These are phyloP conservation scores for Podaxis sp. DNA, from an alignment of 768 basidiomycete genomes.

Conservation along the genomic window DNA sequence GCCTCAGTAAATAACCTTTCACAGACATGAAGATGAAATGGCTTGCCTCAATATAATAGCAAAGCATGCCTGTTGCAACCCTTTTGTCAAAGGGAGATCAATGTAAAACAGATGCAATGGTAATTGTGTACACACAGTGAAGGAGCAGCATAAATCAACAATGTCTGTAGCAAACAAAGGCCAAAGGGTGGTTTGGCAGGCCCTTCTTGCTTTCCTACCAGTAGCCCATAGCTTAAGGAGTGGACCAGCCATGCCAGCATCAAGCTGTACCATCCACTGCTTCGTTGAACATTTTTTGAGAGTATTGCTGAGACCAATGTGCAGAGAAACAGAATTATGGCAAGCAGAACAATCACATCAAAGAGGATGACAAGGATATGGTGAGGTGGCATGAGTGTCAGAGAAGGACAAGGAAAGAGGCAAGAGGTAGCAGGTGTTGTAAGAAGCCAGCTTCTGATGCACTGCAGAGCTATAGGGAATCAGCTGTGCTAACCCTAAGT, in stretches of 20 bases:
- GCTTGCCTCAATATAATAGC: neutral
- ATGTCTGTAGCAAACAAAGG: slow-evolving; percentile 6
- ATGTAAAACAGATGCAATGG: neutral
- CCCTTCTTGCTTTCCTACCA: slow-evolving; percentile 1
- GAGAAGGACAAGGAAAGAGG: too few species aligned
- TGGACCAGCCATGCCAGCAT: slow-evolving; percentile 7
- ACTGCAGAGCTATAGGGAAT: too few species aligned
- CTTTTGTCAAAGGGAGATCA: neutral
- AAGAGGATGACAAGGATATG: slow-evolving; percentile 10
- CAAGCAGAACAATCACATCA: neutral
- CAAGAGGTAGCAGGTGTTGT: too few species aligned
- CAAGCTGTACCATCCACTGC: slow-evolving; percentile 5
- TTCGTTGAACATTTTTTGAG: neutral
- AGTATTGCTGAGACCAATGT: slow-evolving; percentile 3
- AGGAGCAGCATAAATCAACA: slow-evolving; percentile 10
- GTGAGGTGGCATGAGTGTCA: neutral
- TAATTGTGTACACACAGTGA: neutral
- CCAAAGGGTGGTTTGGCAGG: neutral
- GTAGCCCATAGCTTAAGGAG: slow-evolving; percentile 6
- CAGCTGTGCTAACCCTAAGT: too few species aligned
- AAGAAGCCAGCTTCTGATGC: too few species aligned
- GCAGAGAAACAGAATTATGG: neutral
- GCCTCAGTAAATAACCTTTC: neutral
- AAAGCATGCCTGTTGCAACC: neutral
- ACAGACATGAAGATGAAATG: neutral